Evolutionary conservation across 768 basidiomycete genomes (phyloP), one percentile per base, ranked within the genome.

Genomic region (Hygrophorus russula): DNA sequence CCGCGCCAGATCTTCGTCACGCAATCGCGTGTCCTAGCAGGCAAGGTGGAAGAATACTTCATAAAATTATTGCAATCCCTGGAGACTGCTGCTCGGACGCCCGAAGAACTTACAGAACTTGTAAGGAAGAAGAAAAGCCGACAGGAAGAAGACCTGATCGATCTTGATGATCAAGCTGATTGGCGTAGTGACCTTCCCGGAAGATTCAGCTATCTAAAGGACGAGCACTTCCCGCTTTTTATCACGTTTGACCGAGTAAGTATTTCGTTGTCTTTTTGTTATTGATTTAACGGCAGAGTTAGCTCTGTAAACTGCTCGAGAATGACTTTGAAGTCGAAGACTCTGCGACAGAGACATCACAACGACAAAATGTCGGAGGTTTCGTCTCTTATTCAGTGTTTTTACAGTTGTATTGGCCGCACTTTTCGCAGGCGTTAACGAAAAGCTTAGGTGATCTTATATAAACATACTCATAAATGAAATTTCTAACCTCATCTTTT

Each of bases 1-100:
- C 76, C 78, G 3, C 69, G 80, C 10, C 83, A 86, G 51, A 56
- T 86, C 10, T 86, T 86, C 47, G 73, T 86, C 2, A 85, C 83
- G 0, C 77, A 82, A 51, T 85, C 82, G 2, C 68, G 67, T 13
- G 64, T 76, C 13, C 68, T 86, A 2, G 80, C 80, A 0, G 62
- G 60, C n/a, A 82, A 80, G 48, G 83, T 86, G n/a, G 68, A 79
- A 48, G 75, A 79, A 34, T 77, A 81, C 52, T 87, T 78, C 50
- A 43, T 49, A 3, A 73, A 73, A 49, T 58, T 83, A 13, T 49
- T 71, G 8, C 59, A 65, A 7, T 73, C 77, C 0, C 55, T 76
- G 27, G 48, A 55, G 2, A 52, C 65, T 2, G 63, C 62, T 8
- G 55, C 60, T 2, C 56, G 61, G 36, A 55, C 68, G 3, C 56